Evolutionary conservation across 169 alveolate species (phyloP).

Genomic region (Plasmodium blacklocki): DNA sequence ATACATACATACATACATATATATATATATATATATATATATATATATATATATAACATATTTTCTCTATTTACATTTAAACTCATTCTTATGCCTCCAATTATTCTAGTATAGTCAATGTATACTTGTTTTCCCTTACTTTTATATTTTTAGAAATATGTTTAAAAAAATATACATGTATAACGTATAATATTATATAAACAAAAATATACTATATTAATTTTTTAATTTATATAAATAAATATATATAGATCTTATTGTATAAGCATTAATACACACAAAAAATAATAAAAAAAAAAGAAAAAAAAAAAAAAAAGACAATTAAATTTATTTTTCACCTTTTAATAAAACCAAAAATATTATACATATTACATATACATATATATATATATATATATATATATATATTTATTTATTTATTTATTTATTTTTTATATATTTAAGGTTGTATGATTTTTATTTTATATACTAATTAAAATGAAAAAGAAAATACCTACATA

Average conservation of each 20-base stretch:
- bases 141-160: neutral
- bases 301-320: too few relatives aligned
- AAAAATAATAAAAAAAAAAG: too few relatives aligned
- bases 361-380: neutral
- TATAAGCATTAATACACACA: too few relatives aligned
- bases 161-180: slow-evolving; percentile 3
- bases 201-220: neutral
- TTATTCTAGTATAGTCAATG: neutral
- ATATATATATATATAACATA: neutral
- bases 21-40: neutral
- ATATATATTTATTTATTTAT: neutral
- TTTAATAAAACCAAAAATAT: too few relatives aligned
- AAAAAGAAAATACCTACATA: slow-evolving; percentile 1
- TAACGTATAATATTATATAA: neutral
- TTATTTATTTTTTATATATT: neutral
- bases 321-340: too few relatives aligned
- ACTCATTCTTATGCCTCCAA: slow-evolving; percentile 2
- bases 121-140: too few relatives aligned
- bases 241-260: too few relatives aligned
- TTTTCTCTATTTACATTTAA: slow-evolving; percentile 5
- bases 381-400: neutral
- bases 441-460: too few relatives aligned
- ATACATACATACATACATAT: neutral
- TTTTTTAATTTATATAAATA: neutral
- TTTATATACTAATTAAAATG: too few relatives aligned